Percentiles rank a stretch among this genome's conserved stretches.
These are phyloP conservation scores for Tuber umbilicatum DNA, from an alignment of 495 filamentous ascomycete genomes.

Conservation along the genomic window DNA sequence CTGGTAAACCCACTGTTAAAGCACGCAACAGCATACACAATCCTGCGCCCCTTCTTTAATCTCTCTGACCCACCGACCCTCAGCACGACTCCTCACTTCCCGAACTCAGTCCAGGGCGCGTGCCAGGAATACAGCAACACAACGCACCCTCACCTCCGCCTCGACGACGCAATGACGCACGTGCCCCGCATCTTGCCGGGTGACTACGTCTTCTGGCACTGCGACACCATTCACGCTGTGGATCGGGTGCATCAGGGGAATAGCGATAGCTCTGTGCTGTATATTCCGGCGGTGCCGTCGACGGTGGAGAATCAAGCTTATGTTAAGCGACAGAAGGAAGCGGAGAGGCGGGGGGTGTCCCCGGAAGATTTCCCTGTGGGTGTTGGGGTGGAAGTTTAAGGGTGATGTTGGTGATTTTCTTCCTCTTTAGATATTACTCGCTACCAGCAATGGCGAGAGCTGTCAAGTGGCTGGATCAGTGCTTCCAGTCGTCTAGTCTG, in stretches of 20 bases:
- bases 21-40: conserved; percentile 67
- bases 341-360: conserved; percentile 57
- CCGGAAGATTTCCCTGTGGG: conserved; percentile 70
- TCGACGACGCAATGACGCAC: conserved; percentile 69
- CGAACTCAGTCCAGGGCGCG: conserved; percentile 67
- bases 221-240: conserved; percentile 77
- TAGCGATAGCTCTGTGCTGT: conserved; percentile 70
- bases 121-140: conserved; percentile 53
- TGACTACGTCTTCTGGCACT: conserved; percentile 89
- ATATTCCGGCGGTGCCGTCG: conserved; percentile 78
- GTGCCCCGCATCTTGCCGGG: conserved; percentile 70
- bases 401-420: background rate
- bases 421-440: background rate
- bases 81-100: conserved; percentile 52
- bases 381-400: conserved; percentile 44
- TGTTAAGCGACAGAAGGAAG: conserved; percentile 59
- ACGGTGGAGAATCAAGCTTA: conserved; percentile 68
- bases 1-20: conserved; percentile 71
- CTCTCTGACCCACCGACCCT: conserved; percentile 7
- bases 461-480: background rate
- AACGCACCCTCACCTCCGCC: conserved; percentile 70
- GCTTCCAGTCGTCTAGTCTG: background rate
- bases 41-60: conserved; percentile 79
- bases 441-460: background rate
- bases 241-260: conserved; percentile 67